Conservation (phyloP, 176 grass and related monocot species). For the Chloris gayana region DNA sequence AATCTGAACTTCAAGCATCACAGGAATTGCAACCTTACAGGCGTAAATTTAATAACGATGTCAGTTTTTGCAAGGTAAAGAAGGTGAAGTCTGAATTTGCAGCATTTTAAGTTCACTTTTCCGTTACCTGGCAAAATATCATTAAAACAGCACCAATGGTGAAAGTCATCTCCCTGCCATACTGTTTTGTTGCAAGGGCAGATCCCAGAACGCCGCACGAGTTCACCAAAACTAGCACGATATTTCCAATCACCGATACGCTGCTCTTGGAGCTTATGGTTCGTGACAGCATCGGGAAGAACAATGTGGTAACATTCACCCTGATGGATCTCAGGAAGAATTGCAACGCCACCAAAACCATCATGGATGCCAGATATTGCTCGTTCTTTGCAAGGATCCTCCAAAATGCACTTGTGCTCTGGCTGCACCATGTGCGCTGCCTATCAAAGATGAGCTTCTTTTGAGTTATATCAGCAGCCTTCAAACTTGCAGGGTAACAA, state of each 20-base stretch:
- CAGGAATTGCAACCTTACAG: constrained; percentile 44
- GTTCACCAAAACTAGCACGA: constrained; percentile 45
- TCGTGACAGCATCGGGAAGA: constrained; percentile 46
- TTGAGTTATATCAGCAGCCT: not conserved
- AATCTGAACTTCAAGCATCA: constrained; percentile 32
- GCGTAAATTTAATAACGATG: not conserved
- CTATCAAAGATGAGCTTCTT: constrained; percentile 25
- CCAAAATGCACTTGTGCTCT: constrained; percentile 1
- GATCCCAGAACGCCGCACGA: constrained; percentile 50
- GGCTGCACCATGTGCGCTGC: not conserved
- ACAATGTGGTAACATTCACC: constrained; percentile 37
- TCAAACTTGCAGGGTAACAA: constrained; percentile 40
- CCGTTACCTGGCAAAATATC: constrained; percentile 53
- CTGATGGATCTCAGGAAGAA: constrained; percentile 34
- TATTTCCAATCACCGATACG: constrained; percentile 26
- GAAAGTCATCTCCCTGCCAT: constrained; percentile 35
- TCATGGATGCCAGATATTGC: constrained; percentile 34
- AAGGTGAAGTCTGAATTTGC: not conserved
- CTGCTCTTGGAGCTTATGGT: constrained; percentile 35
- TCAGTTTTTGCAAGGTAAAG: not conserved
- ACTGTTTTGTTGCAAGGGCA: constrained; percentile 24
- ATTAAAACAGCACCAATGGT: constrained; percentile 30
- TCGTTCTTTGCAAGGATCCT: constrained; percentile 36
- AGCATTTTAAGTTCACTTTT: not conserved
- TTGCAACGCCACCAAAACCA: constrained; percentile 37